Evolutionary conservation across 306 rosid species (phyloP).

Genomic region (Quercus aquifolioides): DNA sequence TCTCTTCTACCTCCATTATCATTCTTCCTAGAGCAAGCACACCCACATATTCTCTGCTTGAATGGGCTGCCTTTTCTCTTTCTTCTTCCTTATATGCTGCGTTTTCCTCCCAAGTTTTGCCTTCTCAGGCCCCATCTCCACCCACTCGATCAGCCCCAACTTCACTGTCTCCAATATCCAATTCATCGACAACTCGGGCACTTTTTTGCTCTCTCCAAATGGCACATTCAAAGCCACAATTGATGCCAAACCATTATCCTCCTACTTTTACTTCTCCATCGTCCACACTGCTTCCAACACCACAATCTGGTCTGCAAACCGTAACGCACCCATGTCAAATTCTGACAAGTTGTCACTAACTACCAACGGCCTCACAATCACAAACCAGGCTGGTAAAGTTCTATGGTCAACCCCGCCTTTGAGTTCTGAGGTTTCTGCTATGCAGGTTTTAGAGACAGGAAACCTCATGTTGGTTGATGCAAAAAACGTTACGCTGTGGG

Average conservation of each 20-base stretch:
- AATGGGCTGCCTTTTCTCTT: too few species aligned
- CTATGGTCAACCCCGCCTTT: slow-evolving; percentile 75
- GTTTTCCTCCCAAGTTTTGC: neutral
- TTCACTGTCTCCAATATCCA: neutral
- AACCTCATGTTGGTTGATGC: slow-evolving; percentile 64
- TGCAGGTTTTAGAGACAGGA: slow-evolving; percentile 63
- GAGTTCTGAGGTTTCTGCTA: slow-evolving; percentile 36
- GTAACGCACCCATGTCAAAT: slow-evolving; percentile 47
- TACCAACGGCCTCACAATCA: slow-evolving; percentile 44
- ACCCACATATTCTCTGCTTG: too few species aligned
- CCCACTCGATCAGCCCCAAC: too few species aligned
- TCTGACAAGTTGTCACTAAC: slow-evolving; percentile 52
- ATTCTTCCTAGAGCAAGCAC: too few species aligned
- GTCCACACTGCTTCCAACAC: slow-evolving; percentile 66
- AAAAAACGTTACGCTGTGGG: slow-evolving; percentile 72
- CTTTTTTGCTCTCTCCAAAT: slow-evolving; percentile 62
- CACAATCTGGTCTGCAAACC: slow-evolving; percentile 80
- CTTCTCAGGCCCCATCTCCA: neutral
- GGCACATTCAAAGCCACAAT: slow-evolving; percentile 62
- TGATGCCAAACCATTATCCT: slow-evolving; percentile 31
- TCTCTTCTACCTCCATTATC: too few species aligned
- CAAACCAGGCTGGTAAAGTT: slow-evolving; percentile 26
- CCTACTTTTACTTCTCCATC: slow-evolving; percentile 44
- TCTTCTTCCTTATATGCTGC: neutral
- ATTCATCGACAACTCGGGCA: slow-evolving; percentile 25